phyloP scores from a whole-genome alignment of 129 eudicot genomes.

The Glebionis coronaria region DNA sequence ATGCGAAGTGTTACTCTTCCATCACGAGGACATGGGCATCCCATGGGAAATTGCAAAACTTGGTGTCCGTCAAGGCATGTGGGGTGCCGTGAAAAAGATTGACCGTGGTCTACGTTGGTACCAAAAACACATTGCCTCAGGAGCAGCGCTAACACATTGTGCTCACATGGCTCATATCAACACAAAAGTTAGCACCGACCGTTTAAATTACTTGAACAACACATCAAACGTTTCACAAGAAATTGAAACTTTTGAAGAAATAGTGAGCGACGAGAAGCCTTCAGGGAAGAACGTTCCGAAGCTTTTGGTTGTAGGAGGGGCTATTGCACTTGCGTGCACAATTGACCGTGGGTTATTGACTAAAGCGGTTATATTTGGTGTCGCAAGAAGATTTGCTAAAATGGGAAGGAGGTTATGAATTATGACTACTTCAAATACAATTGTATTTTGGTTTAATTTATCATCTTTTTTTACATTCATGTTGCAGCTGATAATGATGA shows the following conservation, averaged over 20 bases:
- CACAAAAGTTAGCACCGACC: conserved; percentile 42
- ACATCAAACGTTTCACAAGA: conserved; percentile 29
- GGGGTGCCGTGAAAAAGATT: conserved; percentile 90
- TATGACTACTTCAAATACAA: conserved; percentile 9
- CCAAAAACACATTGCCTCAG: conserved; percentile 52
- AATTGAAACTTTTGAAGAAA: conserved; percentile 26
- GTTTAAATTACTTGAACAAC: conserved; percentile 40
- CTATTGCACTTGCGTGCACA: conserved; percentile 79
- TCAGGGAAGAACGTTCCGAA: conserved; percentile 48
- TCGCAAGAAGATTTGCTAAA: conserved; percentile 75
- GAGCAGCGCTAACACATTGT: conserved; percentile 52
- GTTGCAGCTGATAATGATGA: conserved; percentile 37
- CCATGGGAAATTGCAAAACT: conserved; percentile 93
- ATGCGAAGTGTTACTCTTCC: conserved; percentile 73
- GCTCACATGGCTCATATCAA: conserved; percentile 70
- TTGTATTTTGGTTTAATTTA: conserved; percentile 21
- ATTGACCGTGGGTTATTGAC: conserved; percentile 81
- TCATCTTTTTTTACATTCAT: conserved; percentile 22
- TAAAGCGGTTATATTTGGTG: conserved; percentile 87
- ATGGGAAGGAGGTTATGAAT: conserved; percentile 63
- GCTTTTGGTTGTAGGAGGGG: conserved; percentile 72
- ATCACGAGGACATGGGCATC: conserved; percentile 94
- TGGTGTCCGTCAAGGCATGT: conserved; percentile 86
- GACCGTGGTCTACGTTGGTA: conserved; percentile 85
- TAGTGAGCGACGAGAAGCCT: conserved; percentile 44